Evolutionary conservation across 257 asterid species (phyloP).

Genomic region (Fraxinus cuspidata): DNA sequence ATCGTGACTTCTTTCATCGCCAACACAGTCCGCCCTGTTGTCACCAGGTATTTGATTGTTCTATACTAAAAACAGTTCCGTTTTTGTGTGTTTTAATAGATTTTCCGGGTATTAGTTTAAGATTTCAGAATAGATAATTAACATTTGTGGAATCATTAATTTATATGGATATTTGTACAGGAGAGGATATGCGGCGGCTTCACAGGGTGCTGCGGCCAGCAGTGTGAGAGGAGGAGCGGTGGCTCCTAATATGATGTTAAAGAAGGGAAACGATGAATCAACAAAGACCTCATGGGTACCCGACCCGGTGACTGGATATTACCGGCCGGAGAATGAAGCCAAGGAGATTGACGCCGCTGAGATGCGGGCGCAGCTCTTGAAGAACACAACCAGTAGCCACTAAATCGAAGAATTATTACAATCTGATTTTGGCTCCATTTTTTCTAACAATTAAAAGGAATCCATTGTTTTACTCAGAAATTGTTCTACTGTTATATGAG

Average conservation of each 20-base stretch:
- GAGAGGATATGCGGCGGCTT: conserved; percentile 41
- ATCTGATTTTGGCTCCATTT: not conserved
- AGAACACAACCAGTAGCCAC: conserved; percentile 32
- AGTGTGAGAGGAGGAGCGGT: conserved; percentile 17
- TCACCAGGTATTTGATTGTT: conserved; percentile 29
- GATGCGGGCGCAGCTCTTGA: conserved; percentile 49
- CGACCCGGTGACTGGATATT: conserved; percentile 78
- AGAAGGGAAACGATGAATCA: conserved; percentile 50
- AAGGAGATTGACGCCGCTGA: conserved; percentile 64
- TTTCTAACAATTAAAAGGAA: not conserved
- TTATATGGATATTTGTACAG: conserved; percentile 10
- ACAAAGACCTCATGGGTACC: conserved; percentile 71
- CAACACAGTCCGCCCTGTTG: conserved; percentile 28
- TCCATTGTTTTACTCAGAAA: not conserved
- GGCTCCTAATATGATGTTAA: conserved; percentile 32
- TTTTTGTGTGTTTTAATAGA: too few species aligned
- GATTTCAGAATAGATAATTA: too few species aligned
- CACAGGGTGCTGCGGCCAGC: conserved; percentile 26
- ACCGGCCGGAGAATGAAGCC: conserved; percentile 64
- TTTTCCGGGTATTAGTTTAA: too few species aligned
- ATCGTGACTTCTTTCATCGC: conserved; percentile 31
- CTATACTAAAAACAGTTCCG: too few species aligned
- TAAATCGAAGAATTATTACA: not conserved
- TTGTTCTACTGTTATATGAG: not conserved
- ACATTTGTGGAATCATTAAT: not conserved